These are phyloP conservation scores for Pyracantha coccinea DNA, from an alignment of 331 rosid genomes.

Conservation along the genomic window DNA sequence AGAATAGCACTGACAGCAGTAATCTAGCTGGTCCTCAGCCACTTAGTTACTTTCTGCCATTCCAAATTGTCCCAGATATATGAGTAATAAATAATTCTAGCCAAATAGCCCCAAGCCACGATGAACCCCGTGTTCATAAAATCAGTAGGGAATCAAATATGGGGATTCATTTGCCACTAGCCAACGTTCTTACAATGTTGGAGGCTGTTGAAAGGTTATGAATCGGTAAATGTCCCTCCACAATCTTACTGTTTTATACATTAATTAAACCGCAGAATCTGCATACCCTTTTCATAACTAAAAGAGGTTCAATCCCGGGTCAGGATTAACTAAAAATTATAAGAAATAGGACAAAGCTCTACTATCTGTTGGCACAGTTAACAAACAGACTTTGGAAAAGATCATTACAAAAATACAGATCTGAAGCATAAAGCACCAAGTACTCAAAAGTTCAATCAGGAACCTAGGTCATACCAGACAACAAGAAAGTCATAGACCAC, in stretches of 20 bases:
- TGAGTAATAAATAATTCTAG: not conserved
- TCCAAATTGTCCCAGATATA: not conserved
- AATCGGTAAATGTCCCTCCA: not conserved
- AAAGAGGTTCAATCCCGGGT: not conserved
- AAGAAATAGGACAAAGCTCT: not conserved
- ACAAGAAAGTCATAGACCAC: not conserved
- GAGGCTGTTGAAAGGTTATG: not conserved
- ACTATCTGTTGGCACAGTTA: not conserved
- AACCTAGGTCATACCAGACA: not conserved
- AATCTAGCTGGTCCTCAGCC: not conserved
- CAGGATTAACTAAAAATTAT: not conserved
- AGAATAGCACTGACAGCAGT: not conserved
- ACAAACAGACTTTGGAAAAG: not conserved
- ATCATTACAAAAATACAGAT: not conserved
- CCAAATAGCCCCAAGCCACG: not conserved
- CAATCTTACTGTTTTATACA: not conserved
- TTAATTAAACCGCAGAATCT: not conserved
- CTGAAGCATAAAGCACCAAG: not conserved
- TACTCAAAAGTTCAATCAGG: not conserved
- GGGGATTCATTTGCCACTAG: not conserved
- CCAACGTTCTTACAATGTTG: not conserved
- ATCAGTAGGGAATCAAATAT: not conserved
- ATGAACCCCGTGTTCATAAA: not conserved
- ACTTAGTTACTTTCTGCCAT: not conserved
- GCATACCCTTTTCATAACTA: not conserved